Percentiles rank a stretch among this genome's conserved stretches.
Evolutionary conservation across 495 filamentous ascomycete genomes (phyloP).

Genomic region (Podospora conica): DNA sequence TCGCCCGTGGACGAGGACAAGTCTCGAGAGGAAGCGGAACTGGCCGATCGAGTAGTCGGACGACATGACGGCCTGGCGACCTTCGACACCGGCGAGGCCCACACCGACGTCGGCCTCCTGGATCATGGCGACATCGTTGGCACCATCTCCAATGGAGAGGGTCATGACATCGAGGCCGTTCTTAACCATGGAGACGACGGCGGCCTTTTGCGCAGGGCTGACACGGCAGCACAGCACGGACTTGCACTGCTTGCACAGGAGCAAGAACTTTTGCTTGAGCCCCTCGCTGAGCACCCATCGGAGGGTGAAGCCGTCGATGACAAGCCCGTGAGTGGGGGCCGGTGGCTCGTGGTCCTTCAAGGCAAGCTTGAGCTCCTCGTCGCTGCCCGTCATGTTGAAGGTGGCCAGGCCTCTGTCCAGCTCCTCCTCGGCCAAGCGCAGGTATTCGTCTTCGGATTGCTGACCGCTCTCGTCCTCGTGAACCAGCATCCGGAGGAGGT

Average conservation of each 20-base stretch:
- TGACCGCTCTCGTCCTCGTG: conserved; percentile 55
- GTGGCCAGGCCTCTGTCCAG: conserved; percentile 64
- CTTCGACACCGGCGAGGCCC: conserved; percentile 96
- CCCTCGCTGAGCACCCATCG: conserved; percentile 80
- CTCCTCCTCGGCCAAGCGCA: conserved; percentile 56
- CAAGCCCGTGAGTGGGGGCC: conserved; percentile 83
- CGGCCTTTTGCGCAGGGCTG: conserved; percentile 92
- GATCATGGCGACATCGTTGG: conserved; percentile 99
- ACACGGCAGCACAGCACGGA: conserved; percentile 97
- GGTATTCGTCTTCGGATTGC: conserved; percentile 31
- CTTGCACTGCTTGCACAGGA: conserved; percentile 96
- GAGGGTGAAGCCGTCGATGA: conserved; percentile 93
- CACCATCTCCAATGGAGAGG: conserved; percentile 91
- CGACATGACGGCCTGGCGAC: conserved; percentile 95
- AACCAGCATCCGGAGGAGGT: conserved; percentile 85
- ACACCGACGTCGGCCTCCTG: conserved; percentile 98
- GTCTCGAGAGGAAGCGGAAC: conserved; percentile 86
- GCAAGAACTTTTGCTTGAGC: conserved; percentile 83
- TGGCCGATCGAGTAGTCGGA: conserved; percentile 98
- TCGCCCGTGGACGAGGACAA: conserved; percentile 91
- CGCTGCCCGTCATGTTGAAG: conserved; percentile 79
- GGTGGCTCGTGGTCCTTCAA: conserved; percentile 78
- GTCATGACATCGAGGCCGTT: conserved; percentile 94
- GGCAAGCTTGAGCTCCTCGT: conserved; percentile 77
- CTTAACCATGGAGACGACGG: conserved; percentile 94